Percentiles rank a stretch among this genome's conserved stretches.
phyloP scores from a whole-genome alignment of 2,329 filamentous ascomycete genomes.

The Chrysoporthe deuterocubensis region DNA sequence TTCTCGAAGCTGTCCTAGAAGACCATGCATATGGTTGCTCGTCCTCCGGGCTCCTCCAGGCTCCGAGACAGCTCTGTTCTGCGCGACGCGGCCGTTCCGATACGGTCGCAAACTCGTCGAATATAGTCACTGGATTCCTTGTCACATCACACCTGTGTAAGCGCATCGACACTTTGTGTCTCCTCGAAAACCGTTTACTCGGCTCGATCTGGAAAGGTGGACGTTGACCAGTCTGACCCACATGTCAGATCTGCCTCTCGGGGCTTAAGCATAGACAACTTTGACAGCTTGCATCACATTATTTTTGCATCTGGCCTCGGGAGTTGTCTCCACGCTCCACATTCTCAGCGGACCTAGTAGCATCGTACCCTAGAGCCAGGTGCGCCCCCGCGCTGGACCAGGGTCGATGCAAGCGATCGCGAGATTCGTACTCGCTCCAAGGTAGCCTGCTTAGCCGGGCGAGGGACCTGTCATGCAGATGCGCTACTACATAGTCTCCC shows the following conservation, averaged over 20 bases:
- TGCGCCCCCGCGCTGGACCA: background rate
- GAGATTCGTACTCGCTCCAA: background rate
- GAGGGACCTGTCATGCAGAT: background rate
- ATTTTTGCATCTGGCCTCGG: background rate
- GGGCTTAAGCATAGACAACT: background rate
- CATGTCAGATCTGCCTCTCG: background rate
- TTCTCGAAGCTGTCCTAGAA: no score
- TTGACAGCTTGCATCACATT: background rate
- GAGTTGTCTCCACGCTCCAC: background rate
- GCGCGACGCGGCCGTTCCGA: conserved; percentile 3
- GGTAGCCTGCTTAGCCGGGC: background rate
- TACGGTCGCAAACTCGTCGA: conserved; percentile 3
- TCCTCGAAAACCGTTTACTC: background rate
- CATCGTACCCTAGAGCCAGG: background rate
- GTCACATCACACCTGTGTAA: conserved; percentile 17
- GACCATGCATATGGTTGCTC: background rate
- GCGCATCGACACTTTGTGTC: background rate
- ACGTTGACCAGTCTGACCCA: background rate
- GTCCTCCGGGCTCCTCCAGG: background rate
- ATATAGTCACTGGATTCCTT: conserved; percentile 4
- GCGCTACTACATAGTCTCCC: background rate
- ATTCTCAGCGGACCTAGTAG: background rate
- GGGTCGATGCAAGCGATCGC: background rate
- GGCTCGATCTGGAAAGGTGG: background rate
- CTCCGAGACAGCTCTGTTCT: conserved; percentile 8